A percentile compares a stretch with the other conserved stretches of the same genome.
phyloP scores from a whole-genome alignment of 164 flowering plant genomes.

The Cinnamomum chago region DNA sequence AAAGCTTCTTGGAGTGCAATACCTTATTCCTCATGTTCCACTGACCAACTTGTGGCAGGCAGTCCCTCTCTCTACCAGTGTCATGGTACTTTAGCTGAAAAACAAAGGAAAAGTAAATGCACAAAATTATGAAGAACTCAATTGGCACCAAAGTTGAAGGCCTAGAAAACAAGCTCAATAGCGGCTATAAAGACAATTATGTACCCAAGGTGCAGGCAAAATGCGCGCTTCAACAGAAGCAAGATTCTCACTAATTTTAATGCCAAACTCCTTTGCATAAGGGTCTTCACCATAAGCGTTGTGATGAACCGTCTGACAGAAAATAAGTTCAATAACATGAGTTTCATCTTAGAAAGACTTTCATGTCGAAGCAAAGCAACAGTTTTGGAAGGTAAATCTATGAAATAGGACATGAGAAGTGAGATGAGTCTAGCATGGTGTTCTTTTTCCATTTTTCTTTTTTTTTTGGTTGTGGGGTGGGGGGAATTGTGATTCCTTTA shows the following conservation, averaged over 20 bases:
- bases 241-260: conserved; percentile 73
- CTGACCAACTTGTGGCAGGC: conserved; percentile 58
- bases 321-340: background rate
- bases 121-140: background rate
- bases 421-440: too few relatives aligned
- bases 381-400: too few relatives aligned
- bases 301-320: conserved; percentile 63
- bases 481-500: too few relatives aligned
- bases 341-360: too few relatives aligned
- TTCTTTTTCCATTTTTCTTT: too few relatives aligned
- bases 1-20: background rate
- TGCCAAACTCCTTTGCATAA: conserved; percentile 91
- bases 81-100: conserved; percentile 62
- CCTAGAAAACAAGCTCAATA: background rate
- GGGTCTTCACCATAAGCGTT: conserved; percentile 79
- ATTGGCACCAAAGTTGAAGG: background rate
- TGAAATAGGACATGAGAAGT: too few relatives aligned
- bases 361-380: too few relatives aligned
- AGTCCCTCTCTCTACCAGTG: conserved; percentile 56
- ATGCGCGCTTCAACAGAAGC: conserved; percentile 95
- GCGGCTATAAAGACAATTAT: background rate
- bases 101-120: background rate
- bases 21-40: conserved; percentile 85
- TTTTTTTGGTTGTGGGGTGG: too few relatives aligned
- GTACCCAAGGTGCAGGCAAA: conserved; percentile 91